These are phyloP conservation scores for Apiotrichum montevideense DNA, from an alignment of 1,284 basidiomycete genomes.

Conservation along the genomic window DNA sequence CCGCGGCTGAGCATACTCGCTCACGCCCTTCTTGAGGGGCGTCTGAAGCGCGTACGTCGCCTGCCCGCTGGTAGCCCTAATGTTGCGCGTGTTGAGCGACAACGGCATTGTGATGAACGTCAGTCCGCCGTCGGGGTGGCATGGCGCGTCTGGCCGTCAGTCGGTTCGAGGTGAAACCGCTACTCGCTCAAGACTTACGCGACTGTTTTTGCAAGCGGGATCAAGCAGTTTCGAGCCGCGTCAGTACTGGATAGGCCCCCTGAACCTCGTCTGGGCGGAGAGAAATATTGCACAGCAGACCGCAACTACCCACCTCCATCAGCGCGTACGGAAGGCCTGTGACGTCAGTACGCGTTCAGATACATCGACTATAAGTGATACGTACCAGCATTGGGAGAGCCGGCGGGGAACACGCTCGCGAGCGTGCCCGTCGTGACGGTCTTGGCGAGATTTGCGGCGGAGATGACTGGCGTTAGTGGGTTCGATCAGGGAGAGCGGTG, in stretches of 20 bases:
- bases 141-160: constrained; percentile 48
- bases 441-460: constrained; percentile 6
- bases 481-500: neutral
- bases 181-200: constrained; percentile 8
- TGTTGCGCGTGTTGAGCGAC: constrained; percentile 57
- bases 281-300: no score
- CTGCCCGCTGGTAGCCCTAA: constrained; percentile 49
- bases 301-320: constrained; percentile 54
- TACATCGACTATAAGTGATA: neutral
- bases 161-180: neutral
- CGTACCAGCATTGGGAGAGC: constrained; percentile 27
- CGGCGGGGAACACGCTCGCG: constrained; percentile 36
- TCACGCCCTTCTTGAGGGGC: constrained; percentile 44
- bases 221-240: no score
- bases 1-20: constrained; percentile 43
- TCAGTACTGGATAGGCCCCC: no score
- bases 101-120: constrained; percentile 60
- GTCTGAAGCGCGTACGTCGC: constrained; percentile 56
- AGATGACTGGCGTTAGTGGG: constrained; percentile 5
- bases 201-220: constrained; percentile 5
- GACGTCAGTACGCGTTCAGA: neutral
- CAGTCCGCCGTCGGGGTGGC: constrained; percentile 57
- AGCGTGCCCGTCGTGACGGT: constrained; percentile 35
- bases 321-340: constrained; percentile 57
- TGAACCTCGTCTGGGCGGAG: no score